Percentiles rank a stretch among this genome's conserved stretches.
Evolutionary conservation across 345 rosid species (phyloP).

Genomic region (Orychophragmus violaceus): DNA sequence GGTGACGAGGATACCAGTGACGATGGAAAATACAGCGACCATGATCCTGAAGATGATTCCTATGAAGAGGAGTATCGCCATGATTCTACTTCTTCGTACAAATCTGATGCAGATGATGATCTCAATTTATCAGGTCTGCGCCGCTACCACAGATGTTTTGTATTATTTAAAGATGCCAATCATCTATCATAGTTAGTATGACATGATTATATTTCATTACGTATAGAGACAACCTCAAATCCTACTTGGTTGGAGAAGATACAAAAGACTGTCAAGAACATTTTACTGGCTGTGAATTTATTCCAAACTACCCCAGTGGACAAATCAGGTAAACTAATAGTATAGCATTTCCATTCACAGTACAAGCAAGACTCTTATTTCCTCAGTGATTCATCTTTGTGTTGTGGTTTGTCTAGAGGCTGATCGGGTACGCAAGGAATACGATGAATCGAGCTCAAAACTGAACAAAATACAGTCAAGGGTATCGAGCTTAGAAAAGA

Average conservation of each 20-base stretch:
- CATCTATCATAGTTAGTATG: background rate
- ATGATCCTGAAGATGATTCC: slow-evolving; percentile 50
- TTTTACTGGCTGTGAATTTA: slow-evolving; percentile 69
- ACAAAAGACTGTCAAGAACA: slow-evolving; percentile 47
- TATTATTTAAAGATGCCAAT: background rate
- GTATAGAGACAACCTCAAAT: slow-evolving; percentile 43
- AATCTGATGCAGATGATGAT: slow-evolving; percentile 50
- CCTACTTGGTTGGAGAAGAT: slow-evolving; percentile 86
- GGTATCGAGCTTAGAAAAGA: slow-evolving; percentile 70
- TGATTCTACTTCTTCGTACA: slow-evolving; percentile 47
- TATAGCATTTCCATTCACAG: background rate
- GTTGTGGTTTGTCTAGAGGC: slow-evolving; percentile 53
- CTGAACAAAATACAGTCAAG: slow-evolving; percentile 77
- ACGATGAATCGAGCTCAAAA: slow-evolving; percentile 65
- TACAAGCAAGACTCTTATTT: background rate
- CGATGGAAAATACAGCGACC: slow-evolving; percentile 46
- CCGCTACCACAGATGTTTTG: background rate
- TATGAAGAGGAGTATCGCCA: slow-evolving; percentile 46
- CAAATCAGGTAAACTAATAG: slow-evolving; percentile 48
- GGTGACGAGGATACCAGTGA: slow-evolving; percentile 51
- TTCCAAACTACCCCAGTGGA: slow-evolving; percentile 68
- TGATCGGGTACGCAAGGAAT: slow-evolving; percentile 72
- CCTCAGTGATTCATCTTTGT: slow-evolving; percentile 11
- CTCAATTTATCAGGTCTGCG: slow-evolving; percentile 55
- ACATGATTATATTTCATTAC: background rate